A percentile compares a stretch with the other conserved stretches of the same genome.
Conservation (phyloP, 352 stramenopile species). For the Globisporangium paddicum region DNA sequence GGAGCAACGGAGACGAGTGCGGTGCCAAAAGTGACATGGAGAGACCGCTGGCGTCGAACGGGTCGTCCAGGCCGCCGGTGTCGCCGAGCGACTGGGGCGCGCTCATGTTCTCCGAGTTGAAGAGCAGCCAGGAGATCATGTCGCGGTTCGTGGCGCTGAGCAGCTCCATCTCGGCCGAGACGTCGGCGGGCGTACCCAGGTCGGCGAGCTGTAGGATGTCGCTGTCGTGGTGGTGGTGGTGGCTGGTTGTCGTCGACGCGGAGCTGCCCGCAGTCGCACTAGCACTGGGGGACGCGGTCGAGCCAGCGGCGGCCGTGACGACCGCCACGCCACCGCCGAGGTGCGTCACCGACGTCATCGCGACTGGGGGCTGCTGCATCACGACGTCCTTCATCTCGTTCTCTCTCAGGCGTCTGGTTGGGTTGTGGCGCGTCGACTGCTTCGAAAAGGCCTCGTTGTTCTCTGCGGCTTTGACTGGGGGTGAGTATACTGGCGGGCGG, state of each 20-base stretch:
- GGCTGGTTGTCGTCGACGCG: background rate
- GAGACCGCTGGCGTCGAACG: constrained; percentile 39
- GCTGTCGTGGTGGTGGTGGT: background rate
- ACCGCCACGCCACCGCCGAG: constrained; percentile 3
- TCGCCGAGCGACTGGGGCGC: constrained; percentile 21
- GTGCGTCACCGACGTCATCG: constrained; percentile 8
- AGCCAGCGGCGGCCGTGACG: constrained; percentile 1
- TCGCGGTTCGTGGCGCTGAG: constrained; percentile 66
- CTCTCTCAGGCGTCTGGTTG: constrained; percentile 1
- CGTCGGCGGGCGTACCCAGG: constrained; percentile 23
- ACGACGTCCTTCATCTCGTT: constrained; percentile 15
- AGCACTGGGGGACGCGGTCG: background rate
- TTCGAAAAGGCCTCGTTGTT: background rate
- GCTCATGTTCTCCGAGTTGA: constrained; percentile 84
- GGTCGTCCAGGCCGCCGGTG: constrained; percentile 35
- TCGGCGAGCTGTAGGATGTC: constrained; percentile 15
- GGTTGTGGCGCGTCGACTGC: constrained; percentile 4
- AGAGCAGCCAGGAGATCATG: constrained; percentile 84
- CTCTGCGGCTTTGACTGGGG: constrained; percentile 4
- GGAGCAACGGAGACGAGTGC: constrained; percentile 20
- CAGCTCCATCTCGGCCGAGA: constrained; percentile 56
- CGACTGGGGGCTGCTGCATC: constrained; percentile 9
- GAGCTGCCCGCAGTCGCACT: background rate
- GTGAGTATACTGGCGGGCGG: constrained; percentile 4
- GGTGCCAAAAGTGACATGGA: constrained; percentile 29